Conservation (phyloP, 2,329 filamentous ascomycete species). For the Epichloe elymi region DNA sequence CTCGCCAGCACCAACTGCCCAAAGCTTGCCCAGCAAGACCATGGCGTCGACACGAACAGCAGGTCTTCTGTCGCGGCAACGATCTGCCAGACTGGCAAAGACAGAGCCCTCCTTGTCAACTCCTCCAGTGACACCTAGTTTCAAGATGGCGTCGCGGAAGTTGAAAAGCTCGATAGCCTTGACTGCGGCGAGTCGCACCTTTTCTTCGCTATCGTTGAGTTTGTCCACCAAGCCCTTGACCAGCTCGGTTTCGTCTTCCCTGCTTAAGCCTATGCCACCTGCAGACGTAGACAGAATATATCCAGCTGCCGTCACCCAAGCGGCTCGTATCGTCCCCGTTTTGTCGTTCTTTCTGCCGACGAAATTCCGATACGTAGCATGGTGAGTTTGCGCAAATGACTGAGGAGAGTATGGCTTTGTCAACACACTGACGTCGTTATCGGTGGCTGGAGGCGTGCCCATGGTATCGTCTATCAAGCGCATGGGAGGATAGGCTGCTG, state of each 20-base stretch:
- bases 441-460: constrained; percentile 19
- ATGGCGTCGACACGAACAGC: constrained; percentile 77
- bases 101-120: constrained; percentile 66
- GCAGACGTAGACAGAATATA: constrained; percentile 85
- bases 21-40: constrained; percentile 70
- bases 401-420: constrained; percentile 76
- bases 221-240: constrained; percentile 66
- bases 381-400: constrained; percentile 76
- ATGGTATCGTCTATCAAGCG: constrained; percentile 45
- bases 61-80: constrained; percentile 75
- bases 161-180: constrained; percentile 70
- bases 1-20: constrained; percentile 85
- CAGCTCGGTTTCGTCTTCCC: constrained; percentile 66
- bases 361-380: constrained; percentile 69
- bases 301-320: constrained; percentile 75
- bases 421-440: constrained; percentile 47
- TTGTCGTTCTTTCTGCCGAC: constrained; percentile 79
- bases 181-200: constrained; percentile 79
- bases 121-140: constrained; percentile 64
- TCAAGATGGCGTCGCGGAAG: constrained; percentile 68
- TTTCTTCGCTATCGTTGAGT: constrained; percentile 79
- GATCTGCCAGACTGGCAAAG: constrained; percentile 68
- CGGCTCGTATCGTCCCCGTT: constrained; percentile 64
- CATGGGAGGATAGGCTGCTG: constrained; percentile 70
- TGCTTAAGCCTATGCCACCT: constrained; percentile 75